These are phyloP conservation scores for Hericium alpestre DNA, from an alignment of 768 basidiomycete species.

Conservation along the genomic window DNA sequence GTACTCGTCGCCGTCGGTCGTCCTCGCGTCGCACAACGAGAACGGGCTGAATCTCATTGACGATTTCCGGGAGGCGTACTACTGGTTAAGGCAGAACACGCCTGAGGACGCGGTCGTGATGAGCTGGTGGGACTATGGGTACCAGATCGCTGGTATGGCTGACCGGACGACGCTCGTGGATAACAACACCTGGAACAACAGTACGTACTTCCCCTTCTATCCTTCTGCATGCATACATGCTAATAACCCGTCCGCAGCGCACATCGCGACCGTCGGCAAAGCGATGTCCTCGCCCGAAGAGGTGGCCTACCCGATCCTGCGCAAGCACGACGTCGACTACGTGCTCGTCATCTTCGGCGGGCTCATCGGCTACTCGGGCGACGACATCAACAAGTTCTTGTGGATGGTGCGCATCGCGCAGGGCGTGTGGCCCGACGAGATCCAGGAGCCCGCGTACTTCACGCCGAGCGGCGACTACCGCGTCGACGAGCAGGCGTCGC, in stretches of 20 bases:
- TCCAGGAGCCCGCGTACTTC: constrained; percentile 92
- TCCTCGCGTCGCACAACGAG: constrained; percentile 64
- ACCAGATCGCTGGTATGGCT: constrained; percentile 99
- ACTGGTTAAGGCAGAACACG: constrained; percentile 96
- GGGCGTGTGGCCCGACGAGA: constrained; percentile 97
- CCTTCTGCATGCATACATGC: background rate
- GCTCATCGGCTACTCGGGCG: constrained; percentile 91
- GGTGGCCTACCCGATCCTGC: constrained; percentile 90
- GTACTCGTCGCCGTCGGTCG: constrained; percentile 96
- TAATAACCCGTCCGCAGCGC: constrained; percentile 38
- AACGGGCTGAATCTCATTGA: constrained; percentile 97
- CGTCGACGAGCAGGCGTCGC: constrained; percentile 75
- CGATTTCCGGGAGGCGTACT: constrained; percentile 98
- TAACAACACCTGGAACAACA: constrained; percentile 99
- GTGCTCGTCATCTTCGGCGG: constrained; percentile 97
- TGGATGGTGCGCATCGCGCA: constrained; percentile 97
- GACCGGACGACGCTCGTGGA: constrained; percentile 93
- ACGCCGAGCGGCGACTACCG: constrained; percentile 87
- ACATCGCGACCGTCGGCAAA: constrained; percentile 98
- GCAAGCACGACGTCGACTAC: constrained; percentile 96
- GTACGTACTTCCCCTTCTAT: constrained; percentile 36
- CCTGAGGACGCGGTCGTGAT: constrained; percentile 85
- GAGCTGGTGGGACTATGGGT: constrained; percentile 99
- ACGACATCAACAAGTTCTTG: constrained; percentile 99
- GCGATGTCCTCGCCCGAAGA: constrained; percentile 94